Evolutionary conservation across 768 basidiomycete genomes (phyloP).

Genomic region (Russula griseocarnosa): DNA sequence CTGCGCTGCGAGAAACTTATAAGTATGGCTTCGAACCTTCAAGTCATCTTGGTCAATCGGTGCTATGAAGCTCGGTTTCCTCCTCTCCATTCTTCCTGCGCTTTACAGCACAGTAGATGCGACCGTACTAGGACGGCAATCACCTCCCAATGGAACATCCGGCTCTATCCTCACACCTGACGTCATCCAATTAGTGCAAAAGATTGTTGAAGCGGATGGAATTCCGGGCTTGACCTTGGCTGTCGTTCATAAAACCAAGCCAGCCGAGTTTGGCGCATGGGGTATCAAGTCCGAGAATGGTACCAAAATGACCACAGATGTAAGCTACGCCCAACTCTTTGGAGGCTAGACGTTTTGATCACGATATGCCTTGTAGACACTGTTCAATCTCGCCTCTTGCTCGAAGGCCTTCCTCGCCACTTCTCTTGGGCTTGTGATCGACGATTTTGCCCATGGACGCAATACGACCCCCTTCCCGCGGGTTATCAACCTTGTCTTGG

Average conservation of each 20-base stretch:
- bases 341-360: not conserved
- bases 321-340: not conserved
- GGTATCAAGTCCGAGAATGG: slow-evolving; percentile 21
- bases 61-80: not conserved
- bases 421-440: slow-evolving; percentile 41
- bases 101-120: not conserved
- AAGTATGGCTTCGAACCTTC: not conserved
- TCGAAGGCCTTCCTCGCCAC: slow-evolving; percentile 42
- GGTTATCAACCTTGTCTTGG: slow-evolving; percentile 37
- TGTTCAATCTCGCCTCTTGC: slow-evolving; percentile 39
- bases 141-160: not conserved
- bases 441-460: slow-evolving; percentile 38
- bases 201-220: not conserved
- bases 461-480: slow-evolving; percentile 38
- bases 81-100: slow-evolving; percentile 1
- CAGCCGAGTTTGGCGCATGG: slow-evolving; percentile 19
- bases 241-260: slow-evolving; percentile 6
- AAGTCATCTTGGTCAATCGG: not conserved
- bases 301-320: slow-evolving; percentile 20
- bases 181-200: slow-evolving; percentile 3
- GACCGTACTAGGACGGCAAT: not conserved
- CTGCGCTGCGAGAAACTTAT: not conserved
- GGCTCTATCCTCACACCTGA: slow-evolving; percentile 15
- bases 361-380: slow-evolving; percentile 33
- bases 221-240: slow-evolving; percentile 21